Base-by-base conservation (phyloP, 2,329 filamentous ascomycete genomes). In the Aspergillus thermomutatus region DNA sequence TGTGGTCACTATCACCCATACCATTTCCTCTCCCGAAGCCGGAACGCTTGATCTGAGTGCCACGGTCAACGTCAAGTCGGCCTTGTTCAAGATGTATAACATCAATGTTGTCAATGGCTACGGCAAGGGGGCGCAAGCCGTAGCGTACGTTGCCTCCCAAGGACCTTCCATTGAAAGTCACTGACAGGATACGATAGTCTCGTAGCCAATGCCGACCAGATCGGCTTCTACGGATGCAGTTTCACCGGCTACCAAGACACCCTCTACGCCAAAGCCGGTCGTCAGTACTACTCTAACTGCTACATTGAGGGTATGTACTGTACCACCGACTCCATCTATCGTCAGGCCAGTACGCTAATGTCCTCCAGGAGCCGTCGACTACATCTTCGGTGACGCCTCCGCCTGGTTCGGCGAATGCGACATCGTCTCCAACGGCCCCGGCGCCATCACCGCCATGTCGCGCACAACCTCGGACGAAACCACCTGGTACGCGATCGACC, bases 191-290 rank as follows among this genome's bases (percentile, higher is more conserved):
- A 11, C 17, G 5, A 1, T 51, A 69, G 66, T 17, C 58, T 69
- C 1, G 62, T 66, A 5, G 70, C 61, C 3, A 70, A 69, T 43
- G 71, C 67, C 4, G 57, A 72, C 41, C 54, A 64, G 19, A 67
- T 72, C 9, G 69, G 66, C 5, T 74, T 73, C 53, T 74, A 74
- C 27, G 72, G 66, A 2, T 73, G 71, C 46, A 63, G 66, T 19
- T 73, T 74, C 53, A 56, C 59, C 2, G 68, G 72, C 1, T 74
- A 73, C 49, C 72, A 74, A 47, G 72, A 75, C 46, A 75, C 72
- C 0, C 59, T 74, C 4, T 72, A 72, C 19, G 72, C 67, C 6
- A 71, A 72, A 49, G 49, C 65, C 2, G 71, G 71, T 10, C 64
- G 60, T 3, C 72, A 74, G 43, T 72, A 72, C 49, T 73, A 73